These are phyloP conservation scores for Penicillium parvum DNA, from an alignment of 495 filamentous ascomycete species.

Conservation along the genomic window DNA sequence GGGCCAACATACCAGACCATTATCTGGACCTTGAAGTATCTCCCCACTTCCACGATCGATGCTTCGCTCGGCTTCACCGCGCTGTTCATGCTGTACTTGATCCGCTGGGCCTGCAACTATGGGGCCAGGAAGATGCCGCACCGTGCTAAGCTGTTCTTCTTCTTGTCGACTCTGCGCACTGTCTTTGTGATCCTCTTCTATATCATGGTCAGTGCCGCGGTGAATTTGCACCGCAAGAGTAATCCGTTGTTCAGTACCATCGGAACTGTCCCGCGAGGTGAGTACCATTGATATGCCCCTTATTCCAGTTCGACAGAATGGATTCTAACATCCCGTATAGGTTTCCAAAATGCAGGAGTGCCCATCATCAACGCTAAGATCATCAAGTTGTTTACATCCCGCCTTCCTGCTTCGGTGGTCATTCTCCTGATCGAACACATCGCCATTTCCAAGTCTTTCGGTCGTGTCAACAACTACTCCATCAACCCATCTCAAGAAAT, in stretches of 20 bases:
- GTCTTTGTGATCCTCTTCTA: constrained; percentile 88
- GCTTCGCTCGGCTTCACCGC: constrained; percentile 85
- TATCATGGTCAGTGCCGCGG: constrained; percentile 79
- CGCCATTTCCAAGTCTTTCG: constrained; percentile 95
- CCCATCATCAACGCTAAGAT: constrained; percentile 60
- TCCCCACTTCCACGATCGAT: constrained; percentile 63
- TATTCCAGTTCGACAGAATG: not conserved
- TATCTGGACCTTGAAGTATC: constrained; percentile 75
- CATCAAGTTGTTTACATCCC: constrained; percentile 53
- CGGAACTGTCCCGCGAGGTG: constrained; percentile 67
- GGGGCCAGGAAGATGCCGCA: constrained; percentile 61
- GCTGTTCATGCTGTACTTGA: constrained; percentile 71
- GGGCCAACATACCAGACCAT: constrained; percentile 75
- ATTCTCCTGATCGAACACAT: constrained; percentile 94
- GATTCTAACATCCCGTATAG: not conserved
- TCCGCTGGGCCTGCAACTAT: constrained; percentile 60
- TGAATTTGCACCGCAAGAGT: constrained; percentile 55
- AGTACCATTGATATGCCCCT: not conserved
- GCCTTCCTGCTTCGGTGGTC: constrained; percentile 76
- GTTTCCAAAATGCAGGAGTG: constrained; percentile 66
- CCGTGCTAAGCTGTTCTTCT: constrained; percentile 76
- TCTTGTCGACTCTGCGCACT: constrained; percentile 80
- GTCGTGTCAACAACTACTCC: constrained; percentile 91
- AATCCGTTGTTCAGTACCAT: constrained; percentile 61
- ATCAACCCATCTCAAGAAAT: constrained; percentile 96